A percentile compares a stretch with the other conserved stretches of the same genome.
phyloP scores from a whole-genome alignment of 768 basidiomycete genomes.

The Exidia glandulosa region DNA sequence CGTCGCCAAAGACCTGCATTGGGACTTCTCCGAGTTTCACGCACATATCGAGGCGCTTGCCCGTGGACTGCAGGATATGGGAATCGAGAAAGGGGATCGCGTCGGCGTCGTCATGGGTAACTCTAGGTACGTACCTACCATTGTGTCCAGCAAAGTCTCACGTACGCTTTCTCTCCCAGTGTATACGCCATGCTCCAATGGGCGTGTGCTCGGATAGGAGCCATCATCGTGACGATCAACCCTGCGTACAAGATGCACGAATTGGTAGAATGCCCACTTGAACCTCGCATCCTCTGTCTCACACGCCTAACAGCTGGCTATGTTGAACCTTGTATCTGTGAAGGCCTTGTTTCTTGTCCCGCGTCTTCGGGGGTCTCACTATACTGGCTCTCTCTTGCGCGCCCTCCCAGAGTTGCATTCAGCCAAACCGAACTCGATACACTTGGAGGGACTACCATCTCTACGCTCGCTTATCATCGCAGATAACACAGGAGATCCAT shows the following conservation, averaged over 20 bases:
- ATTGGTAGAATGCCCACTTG: conserved; percentile 38
- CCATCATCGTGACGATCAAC: conserved; percentile 72
- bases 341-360: conserved; percentile 67
- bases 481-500: conserved; percentile 40
- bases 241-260: conserved; percentile 68
- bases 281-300: not conserved
- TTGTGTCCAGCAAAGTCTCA: not conserved
- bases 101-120: conserved; percentile 81
- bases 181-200: conserved; percentile 74
- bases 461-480: conserved; percentile 57
- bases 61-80: conserved; percentile 55
- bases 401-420: conserved; percentile 44
- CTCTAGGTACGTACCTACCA: conserved; percentile 43
- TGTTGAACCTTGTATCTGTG: conserved; percentile 52
- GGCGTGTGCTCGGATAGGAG: conserved; percentile 81
- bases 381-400: conserved; percentile 47
- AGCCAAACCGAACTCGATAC: conserved; percentile 42
- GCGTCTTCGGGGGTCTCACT: conserved; percentile 50
- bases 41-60: conserved; percentile 55
- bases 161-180: conserved; percentile 23
- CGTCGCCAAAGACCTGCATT: conserved; percentile 43
- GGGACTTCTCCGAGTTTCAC: conserved; percentile 66
- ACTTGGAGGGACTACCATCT: conserved; percentile 45
- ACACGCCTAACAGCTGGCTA: conserved; percentile 33
- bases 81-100: conserved; percentile 64